phyloP scores from a whole-genome alignment of 2,329 filamentous ascomycete genomes.

The Trichoderma cornu-damae region DNA sequence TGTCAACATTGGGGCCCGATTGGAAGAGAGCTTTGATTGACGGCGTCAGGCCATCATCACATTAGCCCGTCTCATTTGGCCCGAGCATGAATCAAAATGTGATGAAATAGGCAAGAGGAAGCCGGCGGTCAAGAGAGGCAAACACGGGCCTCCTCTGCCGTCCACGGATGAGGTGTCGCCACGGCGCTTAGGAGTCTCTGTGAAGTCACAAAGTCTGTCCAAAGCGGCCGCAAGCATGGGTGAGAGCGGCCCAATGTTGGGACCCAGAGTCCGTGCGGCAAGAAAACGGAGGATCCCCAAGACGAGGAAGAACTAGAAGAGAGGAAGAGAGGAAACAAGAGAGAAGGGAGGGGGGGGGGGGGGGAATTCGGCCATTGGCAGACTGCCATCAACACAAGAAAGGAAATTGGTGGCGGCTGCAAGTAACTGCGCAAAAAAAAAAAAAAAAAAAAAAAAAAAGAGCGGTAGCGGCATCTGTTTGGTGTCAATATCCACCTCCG shows the following conservation, averaged over 20 bases:
- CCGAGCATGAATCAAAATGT: not conserved
- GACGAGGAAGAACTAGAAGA: not conserved
- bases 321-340: not conserved
- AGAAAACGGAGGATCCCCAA: not conserved
- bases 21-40: not conserved
- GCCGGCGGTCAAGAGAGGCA: conserved; percentile 9
- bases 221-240: not conserved
- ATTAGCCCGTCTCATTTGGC: conserved; percentile 9
- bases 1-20: not conserved
- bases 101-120: not conserved
- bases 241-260: conserved; percentile 2
- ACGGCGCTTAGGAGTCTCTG: conserved; percentile 3
- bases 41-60: not conserved
- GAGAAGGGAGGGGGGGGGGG: no score
- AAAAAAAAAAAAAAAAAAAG: no score
- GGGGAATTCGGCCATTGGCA: no score
- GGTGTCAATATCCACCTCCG: conserved; percentile 2
- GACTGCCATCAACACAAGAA: not conserved
- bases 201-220: conserved; percentile 3
- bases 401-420: not conserved
- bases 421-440: no score
- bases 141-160: not conserved
- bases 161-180: not conserved
- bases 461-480: conserved; percentile 14
- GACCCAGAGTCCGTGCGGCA: conserved; percentile 13